phyloP scores from a whole-genome alignment of 75 land plant species.

The Cunninghamia lanceolata region DNA sequence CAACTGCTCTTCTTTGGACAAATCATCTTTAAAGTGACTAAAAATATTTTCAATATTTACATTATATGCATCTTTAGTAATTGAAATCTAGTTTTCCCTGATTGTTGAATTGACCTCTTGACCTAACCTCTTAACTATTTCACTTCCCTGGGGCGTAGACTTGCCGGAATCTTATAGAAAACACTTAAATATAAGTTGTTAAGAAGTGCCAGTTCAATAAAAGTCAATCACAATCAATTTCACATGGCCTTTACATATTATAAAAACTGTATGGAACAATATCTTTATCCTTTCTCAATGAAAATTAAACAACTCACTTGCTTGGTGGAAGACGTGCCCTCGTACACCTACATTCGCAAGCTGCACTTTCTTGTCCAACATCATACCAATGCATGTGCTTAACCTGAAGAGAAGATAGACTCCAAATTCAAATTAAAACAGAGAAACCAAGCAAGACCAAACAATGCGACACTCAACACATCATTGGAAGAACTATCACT shows the following conservation, averaged over 20 bases:
- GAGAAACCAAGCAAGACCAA: background rate
- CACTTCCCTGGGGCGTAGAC: background rate
- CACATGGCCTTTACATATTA: background rate
- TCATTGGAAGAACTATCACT: background rate
- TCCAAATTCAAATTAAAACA: background rate
- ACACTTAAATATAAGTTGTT: background rate
- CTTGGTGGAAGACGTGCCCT: constrained; percentile 83
- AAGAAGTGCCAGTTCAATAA: background rate
- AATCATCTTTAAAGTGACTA: background rate
- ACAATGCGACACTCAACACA: too few species aligned
- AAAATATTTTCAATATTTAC: background rate
- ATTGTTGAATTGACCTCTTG: background rate
- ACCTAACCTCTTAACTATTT: background rate
- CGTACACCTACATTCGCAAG: constrained; percentile 84
- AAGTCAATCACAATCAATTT: background rate
- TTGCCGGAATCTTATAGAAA: background rate
- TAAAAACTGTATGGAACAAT: background rate
- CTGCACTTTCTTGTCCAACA: constrained; percentile 48
- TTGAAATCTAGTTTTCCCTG: background rate
- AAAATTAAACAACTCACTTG: constrained; percentile 48
- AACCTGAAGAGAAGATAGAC: constrained; percentile 38
- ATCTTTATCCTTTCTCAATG: background rate
- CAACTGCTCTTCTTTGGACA: background rate
- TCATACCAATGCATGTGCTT: constrained; percentile 86
- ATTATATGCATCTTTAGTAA: background rate